Base-by-base conservation (phyloP, 768 basidiomycete genomes). In the Agrocybe chaxingu region DNA sequence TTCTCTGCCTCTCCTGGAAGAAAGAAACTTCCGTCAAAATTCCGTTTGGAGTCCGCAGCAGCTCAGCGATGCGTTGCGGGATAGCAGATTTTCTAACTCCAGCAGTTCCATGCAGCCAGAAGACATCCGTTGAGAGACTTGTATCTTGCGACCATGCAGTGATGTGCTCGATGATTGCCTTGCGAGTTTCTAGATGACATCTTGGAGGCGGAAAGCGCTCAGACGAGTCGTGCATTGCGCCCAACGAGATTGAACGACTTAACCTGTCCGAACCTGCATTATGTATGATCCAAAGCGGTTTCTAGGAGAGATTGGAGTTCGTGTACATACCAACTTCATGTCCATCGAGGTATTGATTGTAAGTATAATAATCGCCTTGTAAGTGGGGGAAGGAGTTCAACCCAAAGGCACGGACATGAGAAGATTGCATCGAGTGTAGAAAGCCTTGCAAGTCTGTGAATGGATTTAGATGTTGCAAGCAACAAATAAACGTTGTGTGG, bases 61-160 rank as follows among this genome's bases (percentile, higher is more conserved):
- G 34, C 6, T 57, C 55, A 8, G 56, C 57, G 24, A 44, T 57
- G 16, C 1, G 1, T 42, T 55, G 57, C n/a, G 52, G 36, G 10
- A 65, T 54, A 2, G 61, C 52, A 2, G 60, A 57, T 44, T 60
- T 60, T 3, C 63, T 58, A n/a, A 47, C 50, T n/a, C 61, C 61
- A 42, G 56, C 51, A 3, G 54, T 38, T 4, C 61, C 63, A 35
- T 53, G 40, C 6, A 63, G 41, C 62, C 62, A 63, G 24, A 61
- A 40, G 3, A 61, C 16, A 19, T 47, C 38, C 19, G 33, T 19
- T 3, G n/a, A 13, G 7, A 39, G 40, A 8, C 46, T 31, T 12
- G 18, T 33, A 29, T 55, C 37, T 33, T 54, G 29, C 4, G 57
- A 42, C 59, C 57, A 61, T 4, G 32, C 31, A 8, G 18, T 35